Evolutionary conservation across 1,139 yeast genomes (phyloP), one percentile per base, ranked within the genome.

Genomic region (Saccharomyces hybrid): DNA sequence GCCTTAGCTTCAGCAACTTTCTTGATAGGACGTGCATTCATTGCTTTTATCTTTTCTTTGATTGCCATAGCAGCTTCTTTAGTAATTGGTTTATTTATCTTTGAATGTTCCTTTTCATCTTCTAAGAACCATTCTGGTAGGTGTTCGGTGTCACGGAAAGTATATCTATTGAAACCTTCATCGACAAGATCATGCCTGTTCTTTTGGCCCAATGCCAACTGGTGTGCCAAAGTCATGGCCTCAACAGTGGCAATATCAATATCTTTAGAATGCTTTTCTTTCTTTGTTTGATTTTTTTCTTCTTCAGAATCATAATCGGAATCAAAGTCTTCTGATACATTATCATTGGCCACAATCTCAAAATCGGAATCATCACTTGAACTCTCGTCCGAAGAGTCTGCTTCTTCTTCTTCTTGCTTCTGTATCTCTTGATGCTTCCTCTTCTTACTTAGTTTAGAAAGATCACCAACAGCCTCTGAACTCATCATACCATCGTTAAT

Each of bases 171-270:
- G 71, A 87, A 88, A 38, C 97, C 97, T 65, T 93, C 98, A 64
- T 90, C 91, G 26, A 88, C 76, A 57, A 93, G 76, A 64, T 91
- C 96, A 64, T 88, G 84, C 70, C 86, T 90, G 53, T 84, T 81
- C 74, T 78, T 87, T 65, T 88, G 90, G 2, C 97, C 97, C 34
- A 89, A 73, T 0, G 99, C 99, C 50, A 95, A 78, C 72, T 93
- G 91, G 69, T 95, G 99, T 0, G 99, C 99, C 65, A 93, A 76
- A 0, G 99, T 93, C 99, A 95, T 95, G 5, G 97, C 97, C 70
- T 90, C 96, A 0, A 88, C 96, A 1, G 97, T 90, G 26, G 95
- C 95, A 59, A 91, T 76, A 59, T 89, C 96, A 48, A 89, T 82
- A 58, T 81, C 85, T 58, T 80, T 78, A 58, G 80, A 75, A 63